A percentile compares a stretch with the other conserved stretches of the same genome.
phyloP scores from a whole-genome alignment of 1,139 yeast genomes.

The Magnusiomyces tetraspermus region DNA sequence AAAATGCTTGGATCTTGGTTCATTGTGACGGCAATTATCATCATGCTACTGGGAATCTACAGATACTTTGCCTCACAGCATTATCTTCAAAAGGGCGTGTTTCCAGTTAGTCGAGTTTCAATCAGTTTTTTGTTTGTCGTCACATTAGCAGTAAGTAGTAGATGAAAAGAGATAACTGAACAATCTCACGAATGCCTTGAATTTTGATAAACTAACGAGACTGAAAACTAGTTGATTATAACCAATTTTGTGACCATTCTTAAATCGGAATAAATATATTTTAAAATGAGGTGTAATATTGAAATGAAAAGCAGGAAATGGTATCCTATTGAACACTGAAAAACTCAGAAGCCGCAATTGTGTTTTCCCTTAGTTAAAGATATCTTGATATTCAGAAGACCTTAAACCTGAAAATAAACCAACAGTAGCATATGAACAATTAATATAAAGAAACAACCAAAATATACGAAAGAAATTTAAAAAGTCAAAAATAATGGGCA shows the following conservation, averaged over 20 bases:
- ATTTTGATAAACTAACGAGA: background rate
- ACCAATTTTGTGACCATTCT: constrained; percentile 10
- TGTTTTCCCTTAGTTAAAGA: background rate
- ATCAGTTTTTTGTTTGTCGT: constrained; percentile 32
- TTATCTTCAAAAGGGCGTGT: constrained; percentile 37
- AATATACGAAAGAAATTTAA: too few species aligned
- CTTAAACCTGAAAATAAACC: too few species aligned
- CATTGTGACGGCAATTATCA: constrained; percentile 35
- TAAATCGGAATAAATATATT: background rate
- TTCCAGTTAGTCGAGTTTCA: constrained; percentile 42
- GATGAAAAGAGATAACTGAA: background rate
- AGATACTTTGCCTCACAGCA: constrained; percentile 41
- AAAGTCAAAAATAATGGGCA: too few species aligned
- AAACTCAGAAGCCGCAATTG: background rate
- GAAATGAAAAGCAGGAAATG: too few species aligned
- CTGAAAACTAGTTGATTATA: constrained; percentile 7
- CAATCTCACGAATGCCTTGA: background rate
- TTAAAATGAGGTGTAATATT: too few species aligned
- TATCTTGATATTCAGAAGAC: too few species aligned
- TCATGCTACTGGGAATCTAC: constrained; percentile 35
- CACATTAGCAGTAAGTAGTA: constrained; percentile 30
- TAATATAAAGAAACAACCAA: too few species aligned
- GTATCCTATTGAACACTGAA: background rate
- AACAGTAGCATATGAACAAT: too few species aligned
- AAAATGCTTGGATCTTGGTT: constrained; percentile 33